Evolutionary conservation across 371 early-diverging fungal species (phyloP).

Genomic region (Mucor lusitanicus): DNA sequence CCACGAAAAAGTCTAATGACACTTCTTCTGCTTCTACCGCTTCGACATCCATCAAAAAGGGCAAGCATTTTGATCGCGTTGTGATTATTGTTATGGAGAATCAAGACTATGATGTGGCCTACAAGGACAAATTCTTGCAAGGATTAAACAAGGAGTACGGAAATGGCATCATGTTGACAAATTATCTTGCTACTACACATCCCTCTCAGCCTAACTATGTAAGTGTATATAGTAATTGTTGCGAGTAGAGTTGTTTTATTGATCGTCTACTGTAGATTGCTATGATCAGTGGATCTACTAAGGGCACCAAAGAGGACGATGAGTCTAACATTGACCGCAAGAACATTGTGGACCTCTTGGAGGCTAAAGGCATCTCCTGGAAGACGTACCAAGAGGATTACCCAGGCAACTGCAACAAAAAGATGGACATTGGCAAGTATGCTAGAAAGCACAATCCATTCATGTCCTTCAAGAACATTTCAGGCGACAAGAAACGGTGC

Average conservation of each 20-base stretch:
- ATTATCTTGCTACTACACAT: slow-evolving; percentile 39
- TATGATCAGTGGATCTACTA: slow-evolving; percentile 47
- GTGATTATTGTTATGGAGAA: slow-evolving; percentile 58
- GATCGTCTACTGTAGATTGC: slow-evolving; percentile 29
- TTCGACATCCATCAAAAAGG: slow-evolving; percentile 6
- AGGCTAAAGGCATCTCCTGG: slow-evolving; percentile 64
- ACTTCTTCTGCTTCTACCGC: not conserved
- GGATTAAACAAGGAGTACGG: slow-evolving; percentile 21
- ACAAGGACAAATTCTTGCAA: slow-evolving; percentile 38
- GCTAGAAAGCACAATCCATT: slow-evolving; percentile 65
- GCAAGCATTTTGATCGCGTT: slow-evolving; percentile 46
- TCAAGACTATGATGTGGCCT: slow-evolving; percentile 39
- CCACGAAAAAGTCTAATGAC: not conserved
- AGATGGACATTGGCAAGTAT: slow-evolving; percentile 35
- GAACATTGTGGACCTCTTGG: slow-evolving; percentile 65
- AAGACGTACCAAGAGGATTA: slow-evolving; percentile 66
- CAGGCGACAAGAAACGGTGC: slow-evolving; percentile 46
- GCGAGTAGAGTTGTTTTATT: not conserved
- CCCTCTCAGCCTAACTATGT: slow-evolving; percentile 52
- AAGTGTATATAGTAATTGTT: slow-evolving; percentile 37
- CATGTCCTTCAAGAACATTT: slow-evolving; percentile 56
- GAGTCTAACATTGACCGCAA: slow-evolving; percentile 36
- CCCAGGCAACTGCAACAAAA: slow-evolving; percentile 42
- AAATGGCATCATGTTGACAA: slow-evolving; percentile 34
- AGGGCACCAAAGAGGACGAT: slow-evolving; percentile 47